Evolutionary conservation across 306 rosid genomes (phyloP).

Genomic region (Quercus variabilis): DNA sequence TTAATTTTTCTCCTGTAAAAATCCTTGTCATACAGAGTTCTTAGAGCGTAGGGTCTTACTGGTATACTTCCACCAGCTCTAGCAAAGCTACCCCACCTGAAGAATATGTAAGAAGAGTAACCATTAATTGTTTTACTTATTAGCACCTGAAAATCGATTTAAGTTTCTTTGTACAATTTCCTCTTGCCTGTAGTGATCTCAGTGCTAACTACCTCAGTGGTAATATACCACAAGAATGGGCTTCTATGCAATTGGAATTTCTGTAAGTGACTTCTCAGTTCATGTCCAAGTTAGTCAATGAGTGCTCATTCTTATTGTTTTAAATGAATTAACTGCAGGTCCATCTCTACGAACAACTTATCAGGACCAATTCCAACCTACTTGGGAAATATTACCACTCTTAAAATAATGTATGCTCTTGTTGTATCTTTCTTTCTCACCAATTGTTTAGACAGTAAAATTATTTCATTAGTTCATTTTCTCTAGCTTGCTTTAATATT

Average conservation of each 20-base stretch:
- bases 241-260: slow-evolving; percentile 12
- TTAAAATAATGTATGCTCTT: slow-evolving; percentile 1
- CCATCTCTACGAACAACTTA: slow-evolving; percentile 8
- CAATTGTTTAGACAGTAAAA: background rate
- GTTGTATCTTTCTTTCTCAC: background rate
- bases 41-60: slow-evolving; percentile 17
- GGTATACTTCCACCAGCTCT: slow-evolving; percentile 28
- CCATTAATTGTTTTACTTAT: background rate
- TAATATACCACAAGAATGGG: slow-evolving; percentile 21
- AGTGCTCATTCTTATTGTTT: background rate
- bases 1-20: background rate
- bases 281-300: background rate
- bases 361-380: slow-evolving; percentile 21
- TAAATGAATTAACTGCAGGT: background rate
- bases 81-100: slow-evolving; percentile 20
- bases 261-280: slow-evolving; percentile 11
- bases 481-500: background rate
- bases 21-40: background rate
- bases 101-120: background rate
- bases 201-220: slow-evolving; percentile 24
- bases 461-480: background rate
- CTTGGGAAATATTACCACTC: slow-evolving; percentile 21
- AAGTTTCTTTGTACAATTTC: background rate
- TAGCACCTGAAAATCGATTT: background rate
- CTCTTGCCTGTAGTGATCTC: slow-evolving; percentile 11